A percentile compares a stretch with the other conserved stretches of the same genome.
phyloP scores from a whole-genome alignment of 495 filamentous ascomycete species.

The Penicillium cataractarum region DNA sequence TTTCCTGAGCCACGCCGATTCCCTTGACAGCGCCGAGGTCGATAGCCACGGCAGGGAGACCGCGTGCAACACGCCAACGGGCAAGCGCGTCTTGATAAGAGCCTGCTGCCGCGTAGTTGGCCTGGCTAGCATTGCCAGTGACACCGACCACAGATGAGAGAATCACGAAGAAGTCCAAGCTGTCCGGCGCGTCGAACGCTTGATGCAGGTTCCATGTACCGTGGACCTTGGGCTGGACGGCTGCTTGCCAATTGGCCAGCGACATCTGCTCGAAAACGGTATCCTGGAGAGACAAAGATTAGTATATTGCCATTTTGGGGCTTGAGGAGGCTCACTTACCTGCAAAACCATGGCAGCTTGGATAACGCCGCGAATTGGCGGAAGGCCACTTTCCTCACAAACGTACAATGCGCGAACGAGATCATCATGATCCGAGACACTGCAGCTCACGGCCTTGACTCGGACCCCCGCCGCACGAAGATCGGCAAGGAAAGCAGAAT shows the following conservation, averaged over 20 bases:
- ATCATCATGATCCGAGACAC: neutral
- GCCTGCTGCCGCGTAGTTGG: conserved; percentile 39
- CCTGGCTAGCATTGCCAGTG: conserved; percentile 35
- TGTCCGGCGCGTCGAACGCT: conserved; percentile 27
- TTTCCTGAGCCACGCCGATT: conserved; percentile 32
- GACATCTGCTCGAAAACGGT: conserved; percentile 46
- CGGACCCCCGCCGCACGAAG: neutral
- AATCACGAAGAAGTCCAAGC: conserved; percentile 52
- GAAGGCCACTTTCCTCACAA: neutral
- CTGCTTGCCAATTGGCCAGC: conserved; percentile 33
- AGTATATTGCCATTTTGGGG: neutral
- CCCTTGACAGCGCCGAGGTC: conserved; percentile 36
- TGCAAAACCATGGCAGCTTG: conserved; percentile 11
- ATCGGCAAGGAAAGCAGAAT: neutral
- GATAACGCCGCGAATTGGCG: conserved; percentile 6
- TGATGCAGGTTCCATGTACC: conserved; percentile 58
- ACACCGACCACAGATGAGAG: conserved; percentile 39
- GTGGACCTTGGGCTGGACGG: conserved; percentile 42
- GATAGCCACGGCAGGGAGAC: conserved; percentile 30
- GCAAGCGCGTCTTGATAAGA: conserved; percentile 40
- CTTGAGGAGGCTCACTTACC: neutral
- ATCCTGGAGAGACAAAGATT: conserved; percentile 23
- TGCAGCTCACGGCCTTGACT: neutral
- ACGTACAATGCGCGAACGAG: neutral
- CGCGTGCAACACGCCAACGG: conserved; percentile 25